Conservation (phyloP, 2,329 filamentous ascomycete genomes). For the Nemania sp. region DNA sequence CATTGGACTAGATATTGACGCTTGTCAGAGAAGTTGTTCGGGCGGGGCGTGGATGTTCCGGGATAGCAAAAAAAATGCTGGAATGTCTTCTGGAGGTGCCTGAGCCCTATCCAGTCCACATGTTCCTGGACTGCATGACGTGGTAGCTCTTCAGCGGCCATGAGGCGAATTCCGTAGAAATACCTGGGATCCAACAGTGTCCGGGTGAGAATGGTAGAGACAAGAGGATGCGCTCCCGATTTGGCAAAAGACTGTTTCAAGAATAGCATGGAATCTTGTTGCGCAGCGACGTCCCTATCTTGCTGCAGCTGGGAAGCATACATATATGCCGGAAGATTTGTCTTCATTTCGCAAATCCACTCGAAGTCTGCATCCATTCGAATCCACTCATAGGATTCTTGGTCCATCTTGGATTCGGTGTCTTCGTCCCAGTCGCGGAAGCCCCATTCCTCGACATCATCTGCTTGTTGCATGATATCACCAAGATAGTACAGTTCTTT, state of each 20-base stretch:
- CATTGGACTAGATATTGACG: constrained; percentile 83
- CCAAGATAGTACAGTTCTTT: constrained; percentile 88
- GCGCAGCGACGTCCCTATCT: constrained; percentile 93
- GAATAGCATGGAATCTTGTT: constrained; percentile 75
- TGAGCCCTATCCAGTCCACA: constrained; percentile 75
- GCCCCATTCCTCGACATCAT: constrained; percentile 82
- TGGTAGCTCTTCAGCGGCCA: constrained; percentile 79
- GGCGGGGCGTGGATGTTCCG: constrained; percentile 74
- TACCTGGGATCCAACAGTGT: constrained; percentile 92
- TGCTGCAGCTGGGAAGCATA: constrained; percentile 96
- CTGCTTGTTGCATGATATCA: constrained; percentile 80
- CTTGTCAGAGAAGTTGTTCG: constrained; percentile 91
- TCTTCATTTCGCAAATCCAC: constrained; percentile 86
- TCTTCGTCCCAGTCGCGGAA: constrained; percentile 88
- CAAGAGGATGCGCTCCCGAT: constrained; percentile 69
- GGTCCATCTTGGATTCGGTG: constrained; percentile 87
- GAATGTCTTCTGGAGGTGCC: constrained; percentile 83
- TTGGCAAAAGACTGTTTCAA: constrained; percentile 58
- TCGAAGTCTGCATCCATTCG: constrained; percentile 97
- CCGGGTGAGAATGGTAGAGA: constrained; percentile 84
- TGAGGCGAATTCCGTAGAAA: constrained; percentile 86
- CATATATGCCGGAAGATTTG: constrained; percentile 92
- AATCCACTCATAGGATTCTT: constrained; percentile 98
- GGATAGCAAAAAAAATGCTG: constrained; percentile 85
- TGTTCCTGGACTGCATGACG: constrained; percentile 70